These are phyloP conservation scores for Neurospora cerealis DNA, from an alignment of 495 filamentous ascomycete species.

Conservation along the genomic window DNA sequence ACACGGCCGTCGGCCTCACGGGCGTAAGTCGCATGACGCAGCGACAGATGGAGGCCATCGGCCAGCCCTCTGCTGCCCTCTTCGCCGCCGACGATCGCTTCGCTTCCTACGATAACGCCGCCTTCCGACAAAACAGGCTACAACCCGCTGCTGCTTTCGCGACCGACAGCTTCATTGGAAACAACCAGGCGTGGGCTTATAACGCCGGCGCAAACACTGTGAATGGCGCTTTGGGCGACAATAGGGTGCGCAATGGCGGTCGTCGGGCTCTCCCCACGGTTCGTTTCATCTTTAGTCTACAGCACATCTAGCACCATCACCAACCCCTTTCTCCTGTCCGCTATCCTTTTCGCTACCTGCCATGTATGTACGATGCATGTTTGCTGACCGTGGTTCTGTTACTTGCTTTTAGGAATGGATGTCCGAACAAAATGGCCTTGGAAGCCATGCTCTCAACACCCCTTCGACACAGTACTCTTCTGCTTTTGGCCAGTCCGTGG, in stretches of 20 bases:
- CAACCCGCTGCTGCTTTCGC: conserved; percentile 36
- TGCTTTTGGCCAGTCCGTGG: conserved; percentile 17
- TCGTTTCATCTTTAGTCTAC: conserved; percentile 15
- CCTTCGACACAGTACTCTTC: conserved; percentile 23
- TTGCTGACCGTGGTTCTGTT: conserved; percentile 1
- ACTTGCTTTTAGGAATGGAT: conserved; percentile 35
- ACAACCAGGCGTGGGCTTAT: conserved; percentile 42
- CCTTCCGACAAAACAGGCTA: conserved; percentile 51
- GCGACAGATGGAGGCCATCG: conserved; percentile 30
- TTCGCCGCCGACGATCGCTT: conserved; percentile 40
- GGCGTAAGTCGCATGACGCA: conserved; percentile 58
- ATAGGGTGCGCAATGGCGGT: conserved; percentile 32
- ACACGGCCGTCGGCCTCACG: conserved; percentile 51
- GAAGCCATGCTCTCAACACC: conserved; percentile 29
- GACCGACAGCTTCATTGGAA: conserved; percentile 32
- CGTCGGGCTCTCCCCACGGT: conserved; percentile 40
- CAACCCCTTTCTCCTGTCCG: not conserved
- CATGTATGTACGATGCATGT: conserved; percentile 1
- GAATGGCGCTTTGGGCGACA: conserved; percentile 38
- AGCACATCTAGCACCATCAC: not conserved
- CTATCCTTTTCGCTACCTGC: not conserved
- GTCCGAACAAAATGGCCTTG: conserved; percentile 30
- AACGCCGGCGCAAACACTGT: conserved; percentile 35
- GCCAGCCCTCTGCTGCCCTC: conserved; percentile 25
- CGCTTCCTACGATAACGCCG: conserved; percentile 42